Evolutionary conservation across 2,329 filamentous ascomycete genomes (phyloP), one percentile per base, ranked within the genome.

Genomic region (Curvularia eragrostidis): DNA sequence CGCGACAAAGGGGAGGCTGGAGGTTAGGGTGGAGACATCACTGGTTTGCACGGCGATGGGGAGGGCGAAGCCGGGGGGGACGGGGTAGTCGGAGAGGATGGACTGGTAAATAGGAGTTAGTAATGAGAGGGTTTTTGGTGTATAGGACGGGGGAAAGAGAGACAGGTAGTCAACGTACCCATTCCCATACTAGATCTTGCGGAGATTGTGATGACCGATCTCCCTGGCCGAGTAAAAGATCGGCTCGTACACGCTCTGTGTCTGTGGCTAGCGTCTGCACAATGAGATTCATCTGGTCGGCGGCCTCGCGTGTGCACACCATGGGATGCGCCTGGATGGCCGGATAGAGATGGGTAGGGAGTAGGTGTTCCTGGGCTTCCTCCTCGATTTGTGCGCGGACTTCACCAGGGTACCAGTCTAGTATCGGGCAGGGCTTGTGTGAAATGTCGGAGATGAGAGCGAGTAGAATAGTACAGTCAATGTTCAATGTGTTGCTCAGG

Each of bases 371-470:
- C 38, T 84, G 78, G 32, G 80, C 79, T 72, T 93, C 90, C 30
- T 87, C 79, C 56, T 86, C 82, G 57, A 91, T 85, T 68, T 91
- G 88, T 13, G 83, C 81, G 49, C 84, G 78, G 48, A 91, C 86
- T 42, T 86, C 85, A 21, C 77, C 79, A 63, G 89, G 87, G 65
- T 84, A 72, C 73, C 78, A 81, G n/a, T 82, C 80, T 32, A 82
- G 78, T 44, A 82, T 78, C 2, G 75, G 67, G 26, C 79, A 78
- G 36, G 76, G 69, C 32, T 77, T 77, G 70, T 93, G 89, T 1
- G 88, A 89, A 24, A 93, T 86, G 66, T 93, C 90, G 0, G 89
- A 91, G 1, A 89, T 84, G 2, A 93, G 79, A 4, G 89, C 89
- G 5, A 93, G 83, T 5, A 93, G 81, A 46, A 91, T 85, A 1